These are phyloP conservation scores for Naganishia albida DNA, from an alignment of 1,284 basidiomycete genomes.

Conservation along the genomic window DNA sequence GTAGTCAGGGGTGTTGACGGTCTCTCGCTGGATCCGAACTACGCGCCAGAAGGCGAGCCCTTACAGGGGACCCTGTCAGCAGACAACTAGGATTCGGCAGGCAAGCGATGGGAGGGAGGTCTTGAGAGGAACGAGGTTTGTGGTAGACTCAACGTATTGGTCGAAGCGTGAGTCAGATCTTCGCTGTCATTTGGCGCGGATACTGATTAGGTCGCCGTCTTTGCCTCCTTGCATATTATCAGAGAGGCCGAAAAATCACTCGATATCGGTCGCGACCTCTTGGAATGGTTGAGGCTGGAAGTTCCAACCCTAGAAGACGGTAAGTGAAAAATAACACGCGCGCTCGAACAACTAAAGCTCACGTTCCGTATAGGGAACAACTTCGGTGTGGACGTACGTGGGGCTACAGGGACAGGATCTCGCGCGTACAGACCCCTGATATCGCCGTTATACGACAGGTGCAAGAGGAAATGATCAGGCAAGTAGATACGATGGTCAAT, in stretches of 20 bases:
- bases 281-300: conserved; percentile 13
- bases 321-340: no score
- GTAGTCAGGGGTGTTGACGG: conserved; percentile 5
- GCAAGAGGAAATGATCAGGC: conserved; percentile 16
- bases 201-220: not conserved
- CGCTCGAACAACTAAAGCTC: not conserved
- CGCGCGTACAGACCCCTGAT: not conserved
- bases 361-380: conserved; percentile 21
- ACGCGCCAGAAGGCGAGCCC: not conserved
- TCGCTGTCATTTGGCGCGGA: not conserved
- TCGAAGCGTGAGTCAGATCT: conserved; percentile 6
- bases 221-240: not conserved
- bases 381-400: conserved; percentile 27
- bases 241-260: conserved; percentile 13
- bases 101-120: conserved; percentile 10
- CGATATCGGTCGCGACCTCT: not conserved
- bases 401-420: no score
- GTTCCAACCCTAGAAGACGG: no score
- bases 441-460: not conserved
- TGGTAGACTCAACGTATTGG: conserved; percentile 1
- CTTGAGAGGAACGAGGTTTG: conserved; percentile 14
- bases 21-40: not conserved
- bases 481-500: not conserved
- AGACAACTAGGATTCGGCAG: not conserved
- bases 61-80: not conserved